Base-by-base conservation (phyloP, 2,329 filamentous ascomycete genomes). In the Xylaria sp. region DNA sequence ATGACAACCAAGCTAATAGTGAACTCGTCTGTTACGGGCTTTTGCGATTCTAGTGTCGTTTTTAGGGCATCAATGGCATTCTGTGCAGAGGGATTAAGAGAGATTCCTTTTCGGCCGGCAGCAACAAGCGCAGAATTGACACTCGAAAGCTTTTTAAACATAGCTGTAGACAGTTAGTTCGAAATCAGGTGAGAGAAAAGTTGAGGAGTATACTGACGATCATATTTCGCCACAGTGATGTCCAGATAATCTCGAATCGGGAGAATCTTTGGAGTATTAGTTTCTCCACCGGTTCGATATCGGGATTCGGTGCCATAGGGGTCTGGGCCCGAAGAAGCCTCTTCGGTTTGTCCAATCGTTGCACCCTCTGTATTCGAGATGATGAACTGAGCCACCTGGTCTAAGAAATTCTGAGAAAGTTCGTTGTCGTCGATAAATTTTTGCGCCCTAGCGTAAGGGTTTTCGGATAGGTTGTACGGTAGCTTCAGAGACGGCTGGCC, bases 321-420 rank as follows among this genome's bases (percentile, higher is more conserved):
- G 76, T 96, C 92, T 35, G 86, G 80, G 1, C 83, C 84, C 15
- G 79, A 76, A 2, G 81, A 75, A 46, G 80, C 70, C 7, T 75
- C 80, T 50, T 83, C 79, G 15, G 81, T 74, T 68, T 89, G 85
- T 0, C 92, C 92, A n/a, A 97, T 79, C 0, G 89, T 92, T 7
- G 92, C 90, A 3, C 93, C 94, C 78, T 94, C 87, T 0, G 94
- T 96, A 73, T 98, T 98, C 59, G 90, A 85, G 9, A 91, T 86
- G 69, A 99, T 97, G 77, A 97, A 98, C 68, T 95, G 91, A 6
- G 94, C 92, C 15, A 97, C 93, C 73, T 93, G 92, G 69, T 98
- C 94, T 14, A 97, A 84, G 73, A 97, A 98, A 3, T 86, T 87
- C 57, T 96, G 85, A 0, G 94, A 92, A 1, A 98, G 84, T 73